phyloP scores from a whole-genome alignment of 768 basidiomycete genomes.

The Tricholoma sp. region DNA sequence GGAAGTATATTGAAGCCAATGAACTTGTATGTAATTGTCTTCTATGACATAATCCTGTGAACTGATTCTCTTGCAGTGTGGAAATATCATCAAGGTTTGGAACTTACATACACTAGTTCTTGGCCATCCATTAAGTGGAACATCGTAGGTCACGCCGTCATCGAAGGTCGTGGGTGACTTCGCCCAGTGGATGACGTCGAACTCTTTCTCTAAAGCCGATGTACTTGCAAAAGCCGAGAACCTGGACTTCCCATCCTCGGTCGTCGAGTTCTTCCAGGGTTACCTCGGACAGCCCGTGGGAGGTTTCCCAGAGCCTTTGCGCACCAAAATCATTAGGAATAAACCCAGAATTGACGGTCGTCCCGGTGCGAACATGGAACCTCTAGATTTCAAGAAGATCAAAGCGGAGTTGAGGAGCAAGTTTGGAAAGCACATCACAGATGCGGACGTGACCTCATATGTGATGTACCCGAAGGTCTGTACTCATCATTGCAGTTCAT shows the following conservation, averaged over 20 bases:
- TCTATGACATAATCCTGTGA: slow-evolving; percentile 5
- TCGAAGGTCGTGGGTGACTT: slow-evolving; percentile 99
- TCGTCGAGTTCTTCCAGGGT: slow-evolving; percentile 99
- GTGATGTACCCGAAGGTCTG: slow-evolving; percentile 97
- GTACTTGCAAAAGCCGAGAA: slow-evolving; percentile 82
- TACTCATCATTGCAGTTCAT: slow-evolving; percentile 4
- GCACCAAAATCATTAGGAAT: slow-evolving; percentile 86
- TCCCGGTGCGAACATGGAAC: slow-evolving; percentile 82
- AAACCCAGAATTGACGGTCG: slow-evolving; percentile 92
- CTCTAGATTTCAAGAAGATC: slow-evolving; percentile 94
- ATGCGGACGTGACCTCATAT: slow-evolving; percentile 90
- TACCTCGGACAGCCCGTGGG: slow-evolving; percentile 97
- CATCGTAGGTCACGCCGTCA: slow-evolving; percentile 82
- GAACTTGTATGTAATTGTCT: slow-evolving; percentile 58
- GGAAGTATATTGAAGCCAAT: slow-evolving; percentile 98
- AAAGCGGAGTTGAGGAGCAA: slow-evolving; percentile 89
- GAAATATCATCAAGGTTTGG: slow-evolving; percentile 87
- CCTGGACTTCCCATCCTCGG: slow-evolving; percentile 96
- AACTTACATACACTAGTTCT: background rate
- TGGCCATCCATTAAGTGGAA: background rate
- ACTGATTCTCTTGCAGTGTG: slow-evolving; percentile 53
- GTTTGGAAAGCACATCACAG: slow-evolving; percentile 93
- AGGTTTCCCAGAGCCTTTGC: slow-evolving; percentile 97
- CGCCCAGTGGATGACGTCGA: slow-evolving; percentile 99
- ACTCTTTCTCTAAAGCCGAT: slow-evolving; percentile 81